phyloP scores from a whole-genome alignment of 2,329 filamentous ascomycete genomes.

The Fusarium temperatum region DNA sequence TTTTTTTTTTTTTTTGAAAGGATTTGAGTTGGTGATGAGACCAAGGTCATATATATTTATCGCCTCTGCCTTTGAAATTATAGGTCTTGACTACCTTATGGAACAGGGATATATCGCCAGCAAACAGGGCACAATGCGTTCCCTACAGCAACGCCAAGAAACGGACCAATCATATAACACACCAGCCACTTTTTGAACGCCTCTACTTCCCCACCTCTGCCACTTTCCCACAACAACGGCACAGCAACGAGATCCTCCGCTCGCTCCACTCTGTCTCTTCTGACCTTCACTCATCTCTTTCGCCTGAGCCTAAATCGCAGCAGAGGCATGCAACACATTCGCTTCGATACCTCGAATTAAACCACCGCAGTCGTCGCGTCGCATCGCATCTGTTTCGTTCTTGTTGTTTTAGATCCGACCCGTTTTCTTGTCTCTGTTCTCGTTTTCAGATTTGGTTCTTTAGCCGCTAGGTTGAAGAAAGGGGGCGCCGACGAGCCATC shows the following conservation, averaged over 20 bases:
- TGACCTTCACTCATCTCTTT: conserved; percentile 12
- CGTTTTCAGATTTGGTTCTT: not conserved
- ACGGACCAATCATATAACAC: conserved; percentile 8
- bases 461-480: conserved; percentile 28
- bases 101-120: not conserved
- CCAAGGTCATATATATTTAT: not conserved
- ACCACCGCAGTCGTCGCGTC: not conserved
- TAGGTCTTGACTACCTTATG: not conserved
- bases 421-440: not conserved
- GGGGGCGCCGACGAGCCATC: conserved; percentile 16
- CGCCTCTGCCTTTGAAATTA: not conserved
- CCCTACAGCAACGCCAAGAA: conserved; percentile 27
- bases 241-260: conserved; percentile 38
- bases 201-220: not conserved
- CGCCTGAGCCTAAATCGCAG: conserved; percentile 15
- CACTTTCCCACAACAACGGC: conserved; percentile 32
- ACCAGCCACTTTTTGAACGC: conserved; percentile 18
- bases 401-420: conserved; percentile 2
- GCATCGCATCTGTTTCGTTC: not conserved
- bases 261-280: conserved; percentile 26
- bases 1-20: not conserved
- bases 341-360: conserved; percentile 22
- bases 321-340: conserved; percentile 33
- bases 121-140: conserved; percentile 17
- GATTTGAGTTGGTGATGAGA: not conserved